Percentiles rank a stretch among this genome's conserved stretches.
phyloP scores from a whole-genome alignment of 2,329 filamentous ascomycete genomes.

The Chrysosporium keratinophilum region DNA sequence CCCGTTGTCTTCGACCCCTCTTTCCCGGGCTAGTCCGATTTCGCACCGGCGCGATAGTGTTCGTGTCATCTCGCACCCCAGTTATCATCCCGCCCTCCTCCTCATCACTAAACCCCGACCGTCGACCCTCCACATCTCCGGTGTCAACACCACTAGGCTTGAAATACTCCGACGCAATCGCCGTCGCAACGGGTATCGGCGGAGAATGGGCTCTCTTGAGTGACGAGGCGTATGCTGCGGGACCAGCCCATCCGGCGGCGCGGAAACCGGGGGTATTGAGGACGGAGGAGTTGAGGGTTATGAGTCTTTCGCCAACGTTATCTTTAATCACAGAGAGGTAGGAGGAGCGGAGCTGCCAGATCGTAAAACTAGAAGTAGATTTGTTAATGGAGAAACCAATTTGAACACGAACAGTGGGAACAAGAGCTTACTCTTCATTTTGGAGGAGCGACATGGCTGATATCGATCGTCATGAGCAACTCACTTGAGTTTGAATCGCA shows the following conservation, averaged over 20 bases:
- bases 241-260: slow-evolving; percentile 50
- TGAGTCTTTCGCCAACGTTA: slow-evolving; percentile 55
- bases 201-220: slow-evolving; percentile 57
- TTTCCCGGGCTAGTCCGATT: slow-evolving; percentile 19
- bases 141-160: slow-evolving; percentile 27
- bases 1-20: slow-evolving; percentile 11
- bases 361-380: slow-evolving; percentile 44
- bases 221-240: slow-evolving; percentile 33
- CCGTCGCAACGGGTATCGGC: slow-evolving; percentile 50
- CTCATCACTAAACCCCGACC: slow-evolving; percentile 37
- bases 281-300: slow-evolving; percentile 53
- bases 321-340: slow-evolving; percentile 56
- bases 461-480: background rate
- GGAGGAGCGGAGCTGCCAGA: slow-evolving; percentile 55
- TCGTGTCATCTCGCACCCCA: slow-evolving; percentile 42
- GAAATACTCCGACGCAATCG: slow-evolving; percentile 54
- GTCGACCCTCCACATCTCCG: slow-evolving; percentile 23
- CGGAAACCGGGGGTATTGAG: slow-evolving; percentile 56
- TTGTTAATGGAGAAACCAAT: background rate
- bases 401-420: slow-evolving; percentile 1
- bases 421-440: slow-evolving; percentile 40
- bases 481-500: background rate
- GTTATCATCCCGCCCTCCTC: slow-evolving; percentile 56
- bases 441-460: slow-evolving; percentile 40
- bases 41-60: slow-evolving; percentile 44